Base-by-base conservation (phyloP, 306 rosid genomes). In the Mucuna pruriens region DNA sequence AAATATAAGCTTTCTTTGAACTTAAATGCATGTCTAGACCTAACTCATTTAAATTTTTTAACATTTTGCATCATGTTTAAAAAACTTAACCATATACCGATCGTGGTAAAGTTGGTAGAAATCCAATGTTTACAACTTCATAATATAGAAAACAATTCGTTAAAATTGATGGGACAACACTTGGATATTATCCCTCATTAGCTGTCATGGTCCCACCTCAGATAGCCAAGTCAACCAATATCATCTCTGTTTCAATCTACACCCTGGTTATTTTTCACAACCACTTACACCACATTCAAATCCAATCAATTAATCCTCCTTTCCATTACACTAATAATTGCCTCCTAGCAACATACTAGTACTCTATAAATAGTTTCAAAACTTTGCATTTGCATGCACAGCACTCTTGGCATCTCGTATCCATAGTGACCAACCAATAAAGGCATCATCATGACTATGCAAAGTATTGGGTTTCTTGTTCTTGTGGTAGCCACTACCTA, bases 131-230 rank as follows among this genome's bases (percentile, higher is more conserved):
- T 48, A 57, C 75, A 74, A 66, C 45, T 60, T 55, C 44, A 46
- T 7, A 57, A 58, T 42, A 46, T 29, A 76, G 7, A 8, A 11
- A 38, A 76, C 13, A 9, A 46, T 76, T 76, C 52, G 66, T 34
- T 58, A 70, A 70, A 68, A 7, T 34, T 19, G 23, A 70, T 82
- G 70, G 17, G 39, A 81, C 33, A 73, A 77, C 49, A 75, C 75
- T 79, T 75, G 40, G 67, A 67, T 57, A 57, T 39, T 51, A 60
- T 81, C 76, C 42, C 38, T 71, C 58, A 74, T 83, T 81, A 74
- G 88, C 86, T 87, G 86, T 79, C 82, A 38, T 1, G 84, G 81
- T 39, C 84, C 88, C 82, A 66, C 76, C 4, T 46, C 39, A 23
- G 19, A 15, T 13, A 66, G 69, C 81, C 77, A 76, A 42, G 84